Base-by-base conservation (phyloP, 2,329 filamentous ascomycete genomes). In the Cercospora sp. region DNA sequence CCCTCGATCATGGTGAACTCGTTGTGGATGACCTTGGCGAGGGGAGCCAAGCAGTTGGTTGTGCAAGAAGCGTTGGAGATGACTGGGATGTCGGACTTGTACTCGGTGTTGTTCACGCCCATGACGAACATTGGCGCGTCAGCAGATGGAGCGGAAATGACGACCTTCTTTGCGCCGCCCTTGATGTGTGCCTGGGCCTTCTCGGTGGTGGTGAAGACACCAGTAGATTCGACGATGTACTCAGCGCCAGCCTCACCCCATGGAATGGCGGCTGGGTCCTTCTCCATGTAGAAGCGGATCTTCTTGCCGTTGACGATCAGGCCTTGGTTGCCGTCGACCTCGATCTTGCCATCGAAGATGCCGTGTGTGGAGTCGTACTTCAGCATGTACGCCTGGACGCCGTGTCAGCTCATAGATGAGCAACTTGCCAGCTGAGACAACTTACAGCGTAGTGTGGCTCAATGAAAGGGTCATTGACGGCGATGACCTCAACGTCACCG, bases 51-150 rank as follows among this genome's bases (percentile, higher is more conserved):
- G 90, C 95, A 98, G 92, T 99, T 99, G 88, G 95, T 98, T 83
- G 95, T 99, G 93, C 95, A 98, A 78, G 95, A 98, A 78, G 95
- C 95, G 88, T 99, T 99, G 86, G 95, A 98, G 86, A 98, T 92
- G 83, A 99, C 90, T 78, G 93, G 86, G 83, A 95, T 88, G 82
- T 91, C 91, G 82, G 91, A 90, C 83, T 92, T 94, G 90, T 98
- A 98, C 78, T 84, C 87, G 83, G 94, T 88, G 85, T 98, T 87
- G 89, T 98, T 99, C 87, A 99, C 95, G 82, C 95, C 95, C 90
- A 97, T 96, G 82, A 99, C 95, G 89, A 96, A 99, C 95, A 99
- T 99, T 82, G 94, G 94, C 80, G 95, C 95, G 86, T 99, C 95
- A 76, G 91, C 91, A 72, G 92, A 96, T 79, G 92, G 92, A 79